phyloP scores from a whole-genome alignment of 352 stramenopile species.

The Hyaloperonospora arabidopsidis region DNA sequence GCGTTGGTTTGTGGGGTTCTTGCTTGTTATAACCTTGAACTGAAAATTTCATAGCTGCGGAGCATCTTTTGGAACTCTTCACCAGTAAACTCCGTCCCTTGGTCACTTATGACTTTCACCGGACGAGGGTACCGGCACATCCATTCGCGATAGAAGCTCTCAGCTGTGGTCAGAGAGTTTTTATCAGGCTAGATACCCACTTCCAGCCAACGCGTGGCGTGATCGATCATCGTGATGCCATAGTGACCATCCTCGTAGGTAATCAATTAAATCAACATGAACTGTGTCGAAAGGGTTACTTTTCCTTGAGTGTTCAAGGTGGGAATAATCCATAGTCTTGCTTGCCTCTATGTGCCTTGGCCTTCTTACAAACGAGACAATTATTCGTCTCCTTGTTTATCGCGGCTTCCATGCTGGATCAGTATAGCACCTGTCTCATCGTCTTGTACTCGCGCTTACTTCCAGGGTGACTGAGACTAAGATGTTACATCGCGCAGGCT shows the following conservation, averaged over 20 bases:
- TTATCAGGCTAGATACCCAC: not conserved
- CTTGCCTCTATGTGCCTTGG: not conserved
- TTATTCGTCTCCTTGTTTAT: conserved; percentile 1
- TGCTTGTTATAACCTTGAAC: not conserved
- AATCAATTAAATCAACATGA: no score
- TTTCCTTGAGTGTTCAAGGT: not conserved
- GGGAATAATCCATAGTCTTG: not conserved
- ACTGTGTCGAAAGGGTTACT: no score
- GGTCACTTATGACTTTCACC: not conserved
- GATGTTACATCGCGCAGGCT: no score
- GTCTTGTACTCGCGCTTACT: no score
- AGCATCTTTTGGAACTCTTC: not conserved
- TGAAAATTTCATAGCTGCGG: not conserved
- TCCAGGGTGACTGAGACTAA: no score
- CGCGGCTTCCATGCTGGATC: not conserved
- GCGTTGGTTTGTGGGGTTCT: not conserved
- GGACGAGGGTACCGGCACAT: not conserved
- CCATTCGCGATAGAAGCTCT: not conserved
- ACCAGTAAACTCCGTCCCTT: not conserved
- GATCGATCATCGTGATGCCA: no score
- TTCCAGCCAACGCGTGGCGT: no score
- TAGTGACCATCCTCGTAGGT: no score
- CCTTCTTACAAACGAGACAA: not conserved
- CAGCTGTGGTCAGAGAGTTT: not conserved
- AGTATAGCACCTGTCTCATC: no score